Percentiles rank a stretch among this genome's conserved stretches.
Conservation (phyloP, 2,329 filamentous ascomycete genomes). For the Beauveria asiatica region DNA sequence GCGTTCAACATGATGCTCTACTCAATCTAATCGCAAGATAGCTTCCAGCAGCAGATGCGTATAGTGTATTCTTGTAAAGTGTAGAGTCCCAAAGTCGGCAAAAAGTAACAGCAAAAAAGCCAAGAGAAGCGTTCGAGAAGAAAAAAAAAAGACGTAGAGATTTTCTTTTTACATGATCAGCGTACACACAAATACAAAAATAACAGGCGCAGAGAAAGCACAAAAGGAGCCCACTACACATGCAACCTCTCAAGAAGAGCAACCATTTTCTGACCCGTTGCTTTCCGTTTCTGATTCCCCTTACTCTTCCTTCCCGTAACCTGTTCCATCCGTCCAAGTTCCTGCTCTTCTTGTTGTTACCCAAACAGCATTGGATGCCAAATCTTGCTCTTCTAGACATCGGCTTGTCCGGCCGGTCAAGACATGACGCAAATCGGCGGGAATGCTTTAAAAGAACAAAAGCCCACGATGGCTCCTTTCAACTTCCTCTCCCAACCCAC, state of each 20-base stretch:
- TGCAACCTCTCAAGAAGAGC: not conserved
- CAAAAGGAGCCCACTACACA: not conserved
- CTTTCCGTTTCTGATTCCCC: not conserved
- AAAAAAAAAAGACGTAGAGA: constrained; percentile 6
- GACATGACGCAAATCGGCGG: not conserved
- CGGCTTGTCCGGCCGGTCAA: not conserved
- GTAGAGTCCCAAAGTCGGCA: not conserved
- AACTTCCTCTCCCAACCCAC: not conserved
- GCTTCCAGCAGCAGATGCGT: not conserved
- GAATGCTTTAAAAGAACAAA: not conserved
- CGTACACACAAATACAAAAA: constrained; percentile 12
- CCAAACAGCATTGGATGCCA: not conserved
- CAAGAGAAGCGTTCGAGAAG: not conserved
- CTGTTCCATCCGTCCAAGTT: not conserved
- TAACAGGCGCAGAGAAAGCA: not conserved
- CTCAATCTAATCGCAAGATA: not conserved
- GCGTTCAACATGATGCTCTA: not conserved
- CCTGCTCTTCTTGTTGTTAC: not conserved
- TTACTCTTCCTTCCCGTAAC: not conserved
- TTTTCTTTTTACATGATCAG: constrained; percentile 12
- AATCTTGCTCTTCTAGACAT: not conserved
- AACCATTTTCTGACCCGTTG: not conserved
- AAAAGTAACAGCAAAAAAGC: not conserved
- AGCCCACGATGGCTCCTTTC: not conserved
- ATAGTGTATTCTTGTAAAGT: not conserved